Base-by-base conservation (phyloP, 2,329 filamentous ascomycete genomes). In the Ophiostoma sp. region DNA sequence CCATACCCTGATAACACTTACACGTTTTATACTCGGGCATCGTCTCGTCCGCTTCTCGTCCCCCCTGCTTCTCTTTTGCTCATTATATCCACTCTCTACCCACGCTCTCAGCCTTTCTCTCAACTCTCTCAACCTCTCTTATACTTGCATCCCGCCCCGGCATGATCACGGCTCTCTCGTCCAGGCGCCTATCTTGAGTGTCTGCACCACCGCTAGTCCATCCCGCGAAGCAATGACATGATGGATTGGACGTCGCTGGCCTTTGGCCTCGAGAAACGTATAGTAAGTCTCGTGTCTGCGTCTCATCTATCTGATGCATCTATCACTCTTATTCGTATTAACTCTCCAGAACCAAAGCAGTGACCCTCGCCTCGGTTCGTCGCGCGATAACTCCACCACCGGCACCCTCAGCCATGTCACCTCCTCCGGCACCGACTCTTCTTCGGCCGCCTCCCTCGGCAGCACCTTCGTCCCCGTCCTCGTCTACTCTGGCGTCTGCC, bases 381-480 rank as follows among this genome's bases (percentile, higher is more conserved):
- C 77, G 44, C 78, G 81, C 58, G 76, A 80, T 66, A 79, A 79
- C 72, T 75, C 76, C 2, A 79, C 78, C 4, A 74, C 75, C 70
- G 75, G 77, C 71, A 79, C 79, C 47, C 63, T 81, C 66, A 75
- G 76, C 71, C 76, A 77, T 44, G 62, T 76, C 63, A 74, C 75
- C 16, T 70, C 75, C 16, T 73, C 72, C 40, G 74, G 75, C 41
- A 76, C 75, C n/a, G 76, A 80, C 73, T 81, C 79, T 8, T 76
- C 77, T 4, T 82, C 80, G 1, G 74, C 80, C 45, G 73, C 75
- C 40, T 75, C 79, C 0, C 75, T 83, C 14, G 76, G 85, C 63
- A 78, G 78, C 74, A 87, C 85, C 44, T 79, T 87, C 18, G 72
- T 85, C 7, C 85, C 85, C 9, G 79, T 86, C 5, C 73, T 84